Conservation (phyloP, 2,329 filamentous ascomycete species). For the Cryphonectria nitschkei region DNA sequence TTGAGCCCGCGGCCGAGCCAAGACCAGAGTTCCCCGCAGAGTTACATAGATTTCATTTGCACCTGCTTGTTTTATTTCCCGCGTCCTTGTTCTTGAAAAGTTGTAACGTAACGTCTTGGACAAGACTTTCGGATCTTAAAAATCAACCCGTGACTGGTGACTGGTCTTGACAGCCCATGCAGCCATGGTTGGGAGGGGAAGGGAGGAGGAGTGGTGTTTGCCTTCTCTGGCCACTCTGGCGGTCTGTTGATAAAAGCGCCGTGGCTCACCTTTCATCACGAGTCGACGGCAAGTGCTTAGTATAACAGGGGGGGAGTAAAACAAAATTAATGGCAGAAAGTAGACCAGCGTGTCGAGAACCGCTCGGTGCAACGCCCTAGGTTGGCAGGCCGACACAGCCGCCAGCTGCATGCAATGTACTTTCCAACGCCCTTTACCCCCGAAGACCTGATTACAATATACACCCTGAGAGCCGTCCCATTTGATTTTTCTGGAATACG, state of each 20-base stretch:
- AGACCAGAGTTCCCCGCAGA: constrained; percentile 1
- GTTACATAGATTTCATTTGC: constrained; percentile 22
- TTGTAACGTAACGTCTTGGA: constrained; percentile 16
- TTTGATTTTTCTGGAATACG: neutral
- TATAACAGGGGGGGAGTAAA: too few species aligned
- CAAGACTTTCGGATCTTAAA: neutral
- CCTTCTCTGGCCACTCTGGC: neutral
- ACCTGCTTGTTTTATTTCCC: constrained; percentile 11
- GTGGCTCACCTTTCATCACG: too few species aligned
- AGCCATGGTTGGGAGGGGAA: too few species aligned
- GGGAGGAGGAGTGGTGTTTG: neutral
- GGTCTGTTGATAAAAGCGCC: neutral
- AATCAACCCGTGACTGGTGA: neutral
- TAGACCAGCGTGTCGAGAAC: neutral
- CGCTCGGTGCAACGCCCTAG: neutral
- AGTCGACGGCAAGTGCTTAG: too few species aligned
- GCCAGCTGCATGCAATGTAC: constrained; percentile 1
- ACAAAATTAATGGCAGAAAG: too few species aligned
- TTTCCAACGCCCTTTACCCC: neutral
- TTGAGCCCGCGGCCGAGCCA: neutral
- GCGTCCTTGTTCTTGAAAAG: neutral
- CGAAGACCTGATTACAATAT: neutral
- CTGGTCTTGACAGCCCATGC: too few species aligned
- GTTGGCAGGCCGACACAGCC: neutral
- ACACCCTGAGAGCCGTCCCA: neutral